Evolutionary conservation across 2,329 filamentous ascomycete species (phyloP), one percentile per base, ranked within the genome.

Genomic region (Chrysoporthe deuterocubensis): DNA sequence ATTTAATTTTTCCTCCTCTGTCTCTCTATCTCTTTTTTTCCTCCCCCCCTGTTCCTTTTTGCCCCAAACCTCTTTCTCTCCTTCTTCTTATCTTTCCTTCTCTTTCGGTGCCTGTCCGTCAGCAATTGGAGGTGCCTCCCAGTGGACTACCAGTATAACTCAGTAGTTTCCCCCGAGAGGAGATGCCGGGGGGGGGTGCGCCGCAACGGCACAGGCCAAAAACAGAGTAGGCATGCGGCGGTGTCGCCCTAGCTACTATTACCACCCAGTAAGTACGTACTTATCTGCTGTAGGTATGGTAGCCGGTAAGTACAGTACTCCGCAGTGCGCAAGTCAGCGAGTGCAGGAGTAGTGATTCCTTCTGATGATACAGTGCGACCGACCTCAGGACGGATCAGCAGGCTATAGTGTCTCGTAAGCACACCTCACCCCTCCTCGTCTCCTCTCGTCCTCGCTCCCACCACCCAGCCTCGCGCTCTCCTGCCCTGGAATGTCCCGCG

Each of bases 271-370:
- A 34, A 21, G 5, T 32, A 54, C 50, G 37, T 40, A 40, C 9
- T 5, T 40, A 40, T 7, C 37, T 26, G 26, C 26, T 26, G 26
- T 26, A 26, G 26, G 26, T 26, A 40, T 40, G 6, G 37, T 40
- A 40, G 9, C 37, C 9, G 37, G 37, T 54, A 26, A 14, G 48
- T 32, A 52, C n/a, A 21, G 48, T 52, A 52, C 48, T 52, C 48
- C 48, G 48, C 48, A 52, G 48, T 52, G n/a, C 48, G 48, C 50
- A 32, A 13, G 50, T 54, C 50, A 54, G 21, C 50, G 32, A 32
- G 50, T 11, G 50, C 50, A 52, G 50, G 50, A 54, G 50, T 54
- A 21, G 21, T 54, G 50, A 32, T 54, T 2, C 13, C 50, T 54
- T 26, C 50, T 54, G 50, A 32, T 14, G 26, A 21, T 54, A 16